Conservation (phyloP, 495 filamentous ascomycete species). For the Astrothelium subdiscretum region DNA sequence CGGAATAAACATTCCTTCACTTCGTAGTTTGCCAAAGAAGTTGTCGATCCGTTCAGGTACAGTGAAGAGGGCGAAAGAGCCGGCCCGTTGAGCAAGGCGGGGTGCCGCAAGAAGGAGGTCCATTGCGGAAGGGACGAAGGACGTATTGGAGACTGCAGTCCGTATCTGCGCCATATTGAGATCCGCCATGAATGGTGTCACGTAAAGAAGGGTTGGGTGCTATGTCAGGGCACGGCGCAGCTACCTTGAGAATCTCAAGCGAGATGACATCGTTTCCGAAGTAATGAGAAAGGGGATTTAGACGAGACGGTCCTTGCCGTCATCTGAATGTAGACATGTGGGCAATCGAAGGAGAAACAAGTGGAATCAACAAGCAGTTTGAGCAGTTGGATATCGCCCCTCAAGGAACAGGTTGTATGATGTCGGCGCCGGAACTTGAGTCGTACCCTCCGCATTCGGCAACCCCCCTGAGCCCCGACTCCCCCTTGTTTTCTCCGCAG, state of each 20-base stretch:
- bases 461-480: neutral
- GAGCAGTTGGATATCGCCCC: neutral
- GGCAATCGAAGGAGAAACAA: neutral
- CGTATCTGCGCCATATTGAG: neutral
- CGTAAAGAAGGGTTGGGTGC: neutral
- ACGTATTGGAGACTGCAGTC: conserved; percentile 6
- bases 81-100: conserved; percentile 51
- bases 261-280: neutral
- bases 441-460: neutral
- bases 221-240: neutral
- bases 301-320: neutral
- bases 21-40: conserved; percentile 34
- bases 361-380: neutral
- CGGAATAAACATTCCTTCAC: conserved; percentile 49
- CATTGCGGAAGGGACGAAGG: conserved; percentile 20
- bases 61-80: conserved; percentile 43
- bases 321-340: neutral
- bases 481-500: no score
- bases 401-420: neutral
- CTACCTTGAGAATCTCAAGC: neutral
- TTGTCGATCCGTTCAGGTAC: conserved; percentile 53
- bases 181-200: neutral
- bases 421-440: neutral
- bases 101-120: conserved; percentile 33
- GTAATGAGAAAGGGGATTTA: neutral